Conservation (phyloP, 2,329 filamentous ascomycete species). For the Penicillium sp. region DNA sequence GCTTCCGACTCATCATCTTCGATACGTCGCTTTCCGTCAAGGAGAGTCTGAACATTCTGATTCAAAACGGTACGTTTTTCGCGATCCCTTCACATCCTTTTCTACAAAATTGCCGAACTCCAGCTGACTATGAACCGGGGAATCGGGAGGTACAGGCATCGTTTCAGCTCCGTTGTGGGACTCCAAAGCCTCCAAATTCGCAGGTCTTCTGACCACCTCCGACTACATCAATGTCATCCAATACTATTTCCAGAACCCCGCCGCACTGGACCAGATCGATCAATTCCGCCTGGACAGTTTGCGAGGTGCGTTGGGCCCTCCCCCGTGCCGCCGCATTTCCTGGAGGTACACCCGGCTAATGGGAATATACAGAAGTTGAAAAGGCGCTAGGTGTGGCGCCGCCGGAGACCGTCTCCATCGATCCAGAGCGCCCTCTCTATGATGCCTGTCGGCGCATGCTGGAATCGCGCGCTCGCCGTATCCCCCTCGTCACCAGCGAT, state of each 20-base stretch:
- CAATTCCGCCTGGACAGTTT: slow-evolving; percentile 91
- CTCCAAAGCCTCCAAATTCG: slow-evolving; percentile 87
- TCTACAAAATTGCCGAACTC: slow-evolving; percentile 1
- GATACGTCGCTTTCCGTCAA: slow-evolving; percentile 94
- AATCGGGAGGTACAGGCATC: slow-evolving; percentile 64
- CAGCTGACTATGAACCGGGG: slow-evolving; percentile 21
- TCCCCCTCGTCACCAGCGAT: slow-evolving; percentile 89
- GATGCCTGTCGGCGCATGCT: slow-evolving; percentile 95
- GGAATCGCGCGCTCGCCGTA: slow-evolving; percentile 85
- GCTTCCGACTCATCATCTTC: slow-evolving; percentile 92
- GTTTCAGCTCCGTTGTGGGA: slow-evolving; percentile 98
- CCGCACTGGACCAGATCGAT: slow-evolving; percentile 84
- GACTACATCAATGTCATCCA: slow-evolving; percentile 99
- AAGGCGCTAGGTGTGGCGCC: slow-evolving; percentile 86
- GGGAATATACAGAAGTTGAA: slow-evolving; percentile 73
- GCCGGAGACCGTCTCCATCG: slow-evolving; percentile 93
- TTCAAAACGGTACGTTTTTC: slow-evolving; percentile 75
- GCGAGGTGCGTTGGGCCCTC: slow-evolving; percentile 62
- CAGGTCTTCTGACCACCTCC: slow-evolving; percentile 88
- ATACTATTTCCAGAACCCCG: slow-evolving; percentile 97
- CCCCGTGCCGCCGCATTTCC: neutral
- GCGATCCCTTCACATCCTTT: neutral
- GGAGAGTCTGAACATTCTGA: slow-evolving; percentile 92
- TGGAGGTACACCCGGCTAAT: slow-evolving; percentile 12
- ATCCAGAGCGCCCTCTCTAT: slow-evolving; percentile 85